Evolutionary conservation across 139 green algal species (phyloP), one percentile per base, ranked within the genome.

Genomic region (Chlamydomonas asymmetrica): DNA sequence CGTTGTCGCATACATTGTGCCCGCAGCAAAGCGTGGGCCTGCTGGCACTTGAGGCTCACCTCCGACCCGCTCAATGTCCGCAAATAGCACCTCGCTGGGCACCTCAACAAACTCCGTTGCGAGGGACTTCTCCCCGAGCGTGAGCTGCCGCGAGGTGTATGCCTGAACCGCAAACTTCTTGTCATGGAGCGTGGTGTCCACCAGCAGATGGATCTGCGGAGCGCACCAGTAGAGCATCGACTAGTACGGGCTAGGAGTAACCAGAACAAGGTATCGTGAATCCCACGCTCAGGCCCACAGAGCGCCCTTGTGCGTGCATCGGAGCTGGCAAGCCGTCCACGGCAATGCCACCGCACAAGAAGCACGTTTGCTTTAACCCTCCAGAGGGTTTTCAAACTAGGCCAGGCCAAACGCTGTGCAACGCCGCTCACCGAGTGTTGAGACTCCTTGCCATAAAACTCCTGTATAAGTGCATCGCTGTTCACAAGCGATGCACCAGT

Each of bases 41-140:
- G n/a, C n/a, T n/a, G n/a, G n/a, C n/a, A n/a, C n/a, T n/a, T n/a
- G n/a, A n/a, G n/a, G n/a, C 81, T 38, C 64, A 92, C 88, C 78
- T 87, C 88, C 92, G 23, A 95, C 73, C 5, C 85, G 82, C 87
- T 98, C 94, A 6, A 89, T 78, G 48, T 98, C 92, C 1, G 68
- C 75, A 31, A 90, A 90, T 18, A 87, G 72, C 56, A 97, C 85
- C 39, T 96, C 85, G 73, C 90, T 93, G 10, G 88, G 82, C 37
- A 98, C 74, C 79, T 97, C 88, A 48, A 94, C 83, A 82, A 98
- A 98, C 81, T 98, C 93, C 18, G 84, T 91, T 16, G 90, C 94
- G 63, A 98, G 70, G 49, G 71, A 20, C 72, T 76, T 79, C 5
- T 87, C 81, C 31, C 76, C 76, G 29, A 87, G 31, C 0, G 60